Conservation (phyloP, 768 basidiomycete genomes). For the Cubamyces lactineus region DNA sequence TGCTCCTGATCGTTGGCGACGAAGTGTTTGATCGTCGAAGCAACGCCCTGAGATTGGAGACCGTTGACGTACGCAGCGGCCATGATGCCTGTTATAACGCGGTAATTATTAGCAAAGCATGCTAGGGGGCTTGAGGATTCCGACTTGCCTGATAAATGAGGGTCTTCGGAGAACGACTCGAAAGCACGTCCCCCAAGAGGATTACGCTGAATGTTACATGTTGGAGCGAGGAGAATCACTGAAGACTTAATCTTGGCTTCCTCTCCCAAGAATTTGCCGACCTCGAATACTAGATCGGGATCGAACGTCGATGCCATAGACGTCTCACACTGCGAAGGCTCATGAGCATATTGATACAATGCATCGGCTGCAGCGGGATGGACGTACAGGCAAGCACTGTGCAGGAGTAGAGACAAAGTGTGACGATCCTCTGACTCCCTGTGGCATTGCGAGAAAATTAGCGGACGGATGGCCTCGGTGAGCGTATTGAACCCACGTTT, state of each 20-base stretch:
- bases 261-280: conserved; percentile 61
- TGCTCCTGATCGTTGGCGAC: conserved; percentile 77
- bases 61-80: conserved; percentile 72
- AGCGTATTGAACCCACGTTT: conserved; percentile 43
- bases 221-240: conserved; percentile 68
- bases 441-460: conserved; percentile 3
- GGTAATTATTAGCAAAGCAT: no score
- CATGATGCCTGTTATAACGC: conserved; percentile 47
- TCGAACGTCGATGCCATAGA: conserved; percentile 75
- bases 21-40: conserved; percentile 76
- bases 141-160: conserved; percentile 58
- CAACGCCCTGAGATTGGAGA: conserved; percentile 65
- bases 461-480: neutral
- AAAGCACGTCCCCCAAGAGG: conserved; percentile 65
- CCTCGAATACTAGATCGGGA: conserved; percentile 53
- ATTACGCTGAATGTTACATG: conserved; percentile 74
- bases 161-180: conserved; percentile 76
- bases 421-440: conserved; percentile 71
- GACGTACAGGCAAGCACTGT: conserved; percentile 62
- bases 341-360: conserved; percentile 1
- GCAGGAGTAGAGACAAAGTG: conserved; percentile 68
- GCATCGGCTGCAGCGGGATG: no score
- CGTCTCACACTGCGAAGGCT: conserved; percentile 57
- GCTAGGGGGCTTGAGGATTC: neutral
- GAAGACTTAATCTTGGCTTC: conserved; percentile 71